phyloP scores from a whole-genome alignment of 106 monocot species.

The Apostasia ramifera region DNA sequence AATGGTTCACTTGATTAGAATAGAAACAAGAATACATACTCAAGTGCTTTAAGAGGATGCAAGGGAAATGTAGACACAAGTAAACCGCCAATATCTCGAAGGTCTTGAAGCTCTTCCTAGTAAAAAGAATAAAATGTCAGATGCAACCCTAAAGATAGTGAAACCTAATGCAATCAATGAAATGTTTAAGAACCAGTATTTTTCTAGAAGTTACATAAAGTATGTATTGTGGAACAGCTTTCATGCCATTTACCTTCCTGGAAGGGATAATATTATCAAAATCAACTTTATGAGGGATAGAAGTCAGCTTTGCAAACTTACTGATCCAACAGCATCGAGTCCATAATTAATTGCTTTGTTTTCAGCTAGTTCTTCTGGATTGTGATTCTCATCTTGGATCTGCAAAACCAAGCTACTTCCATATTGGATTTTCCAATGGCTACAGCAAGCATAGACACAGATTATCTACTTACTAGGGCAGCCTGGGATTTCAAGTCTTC shows the following conservation, averaged over 20 bases:
- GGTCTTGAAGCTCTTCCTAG: conserved; percentile 58
- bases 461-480: conserved; percentile 57
- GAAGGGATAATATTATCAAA: conserved; percentile 10
- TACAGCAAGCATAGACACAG: neutral
- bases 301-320: conserved; percentile 13
- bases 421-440: neutral
- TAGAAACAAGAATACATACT: conserved; percentile 27
- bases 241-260: conserved; percentile 37
- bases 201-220: neutral
- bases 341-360: conserved; percentile 23
- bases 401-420: conserved; percentile 17
- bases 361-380: conserved; percentile 31
- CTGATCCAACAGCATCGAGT: conserved; percentile 5
- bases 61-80: conserved; percentile 67
- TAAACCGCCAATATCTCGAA: conserved; percentile 56
- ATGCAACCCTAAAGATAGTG: neutral
- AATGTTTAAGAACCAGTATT: neutral
- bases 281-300: conserved; percentile 17
- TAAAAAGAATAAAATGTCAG: conserved; percentile 11
- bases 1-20: too few relatives aligned
- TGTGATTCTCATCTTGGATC: conserved; percentile 43
- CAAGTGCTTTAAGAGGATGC: conserved; percentile 76
- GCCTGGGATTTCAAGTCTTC: conserved; percentile 89
- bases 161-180: neutral
- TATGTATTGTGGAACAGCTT: neutral